Evolutionary conservation across 2,329 filamentous ascomycete genomes (phyloP), one percentile per base, ranked within the genome.

Genomic region (Alternaria angustiovoidea): DNA sequence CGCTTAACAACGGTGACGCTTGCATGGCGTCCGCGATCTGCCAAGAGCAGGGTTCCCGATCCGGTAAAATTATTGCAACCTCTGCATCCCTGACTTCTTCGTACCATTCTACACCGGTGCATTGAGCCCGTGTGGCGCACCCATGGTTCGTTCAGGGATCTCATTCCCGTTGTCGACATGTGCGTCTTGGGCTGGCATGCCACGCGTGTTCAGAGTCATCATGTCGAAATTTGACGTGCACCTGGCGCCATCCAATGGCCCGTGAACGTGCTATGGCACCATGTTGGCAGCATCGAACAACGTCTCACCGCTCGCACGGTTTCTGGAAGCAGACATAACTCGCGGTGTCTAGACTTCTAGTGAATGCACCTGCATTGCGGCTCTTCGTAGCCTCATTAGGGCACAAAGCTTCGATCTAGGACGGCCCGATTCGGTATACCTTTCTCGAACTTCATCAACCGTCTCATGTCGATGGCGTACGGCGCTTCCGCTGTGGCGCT

Each of bases 1-100:
- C 64, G 73, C 68, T 67, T 72, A 67, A 58, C 61, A 60, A 61
- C 51, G 60, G 34, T 53, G 47, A 59, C 56, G 51, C 57, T 54
- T 51, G 47, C 28, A 57, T 61, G 42, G 42, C 30, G 51, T 56
- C 41, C 51, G 42, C 55, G 49, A 66, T 66, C 41, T 51, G 52
- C 34, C 52, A 54, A 54, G 49, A 22, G 18, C 36, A 34, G 22
- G 47, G 47, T 39, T 59, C 64, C 65, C 24, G 38, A 65, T 67
- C 46, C 49, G 68, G 73, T 43, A 72, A 68, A 24, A 44, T 49
- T 58, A 44, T 55, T 53, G 63, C 70, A 74, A 36, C 44, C 55
- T 53, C 55, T 69, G 67, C 69, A 71, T 48, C 24, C 42, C 47
- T 68, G 22, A 1, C 24, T 42, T n/a, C 20, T 7, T 41, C 12